Conservation (phyloP, 352 stramenopile species). For the Globisporangium paddicum region DNA sequence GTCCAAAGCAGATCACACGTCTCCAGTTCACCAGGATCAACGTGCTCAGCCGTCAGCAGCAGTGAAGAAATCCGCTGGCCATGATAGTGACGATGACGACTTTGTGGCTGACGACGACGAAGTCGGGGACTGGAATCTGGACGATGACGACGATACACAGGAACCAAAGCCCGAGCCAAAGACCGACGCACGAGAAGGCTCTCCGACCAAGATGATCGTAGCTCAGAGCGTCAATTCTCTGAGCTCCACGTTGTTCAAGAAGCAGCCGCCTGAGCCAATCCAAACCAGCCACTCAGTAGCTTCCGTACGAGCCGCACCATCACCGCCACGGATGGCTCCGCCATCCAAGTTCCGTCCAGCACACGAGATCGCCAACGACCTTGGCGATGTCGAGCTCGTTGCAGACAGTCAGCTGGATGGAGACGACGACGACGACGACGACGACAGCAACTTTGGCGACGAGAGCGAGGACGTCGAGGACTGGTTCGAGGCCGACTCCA, state of each 20-base stretch:
- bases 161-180: neutral
- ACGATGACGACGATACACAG: neutral
- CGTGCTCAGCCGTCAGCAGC: neutral
- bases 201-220: neutral
- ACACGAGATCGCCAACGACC: slow-evolving; percentile 29
- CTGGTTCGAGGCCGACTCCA: slow-evolving; percentile 34
- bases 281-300: neutral
- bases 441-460: slow-evolving; percentile 26
- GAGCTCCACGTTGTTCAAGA: neutral
- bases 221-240: neutral
- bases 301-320: too few relatives aligned
- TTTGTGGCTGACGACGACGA: slow-evolving; percentile 33
- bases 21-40: too few relatives aligned
- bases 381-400: slow-evolving; percentile 18
- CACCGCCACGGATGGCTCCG: slow-evolving; percentile 9
- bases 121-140: slow-evolving; percentile 22
- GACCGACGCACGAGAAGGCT: neutral
- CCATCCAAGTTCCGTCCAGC: slow-evolving; percentile 23
- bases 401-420: slow-evolving; percentile 13
- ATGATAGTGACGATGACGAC: slow-evolving; percentile 25
- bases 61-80: neutral
- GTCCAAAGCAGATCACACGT: neutral
- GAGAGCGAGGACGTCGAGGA: slow-evolving; percentile 44
- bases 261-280: neutral
- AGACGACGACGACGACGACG: slow-evolving; percentile 18